Conservation (phyloP, 805 yeast genomes). For the Candida coquimbonensis region DNA sequence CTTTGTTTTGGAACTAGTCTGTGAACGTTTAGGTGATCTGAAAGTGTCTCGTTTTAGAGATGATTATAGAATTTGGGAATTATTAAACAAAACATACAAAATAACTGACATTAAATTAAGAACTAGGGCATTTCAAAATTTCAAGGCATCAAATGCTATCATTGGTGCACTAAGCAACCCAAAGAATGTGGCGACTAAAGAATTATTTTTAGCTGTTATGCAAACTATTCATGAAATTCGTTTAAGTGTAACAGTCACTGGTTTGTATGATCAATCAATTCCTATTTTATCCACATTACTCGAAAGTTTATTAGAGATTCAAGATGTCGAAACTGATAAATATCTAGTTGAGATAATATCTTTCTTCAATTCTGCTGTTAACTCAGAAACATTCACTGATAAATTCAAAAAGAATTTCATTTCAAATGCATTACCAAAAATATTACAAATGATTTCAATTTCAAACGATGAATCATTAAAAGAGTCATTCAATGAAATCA, state of each 20-base stretch:
- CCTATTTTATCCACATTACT: slow-evolving; percentile 14
- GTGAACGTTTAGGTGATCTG: slow-evolving; percentile 52
- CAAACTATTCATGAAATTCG: slow-evolving; percentile 12
- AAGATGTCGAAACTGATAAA: not conserved
- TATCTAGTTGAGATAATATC: slow-evolving; percentile 6
- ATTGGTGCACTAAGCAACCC: slow-evolving; percentile 12
- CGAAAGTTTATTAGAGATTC: slow-evolving; percentile 5
- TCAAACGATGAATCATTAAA: not conserved
- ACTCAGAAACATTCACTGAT: slow-evolving; percentile 13
- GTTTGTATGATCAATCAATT: slow-evolving; percentile 13
- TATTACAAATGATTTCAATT: slow-evolving; percentile 4
- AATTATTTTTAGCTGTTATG: slow-evolving; percentile 6
- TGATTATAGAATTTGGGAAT: slow-evolving; percentile 41
- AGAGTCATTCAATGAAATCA: slow-evolving; percentile 11
- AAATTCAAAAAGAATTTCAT: slow-evolving; percentile 14
- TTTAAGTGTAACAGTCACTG: slow-evolving; percentile 7
- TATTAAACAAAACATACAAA: slow-evolving; percentile 37
- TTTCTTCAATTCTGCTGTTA: slow-evolving; percentile 11
- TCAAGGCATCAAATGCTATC: slow-evolving; percentile 35
- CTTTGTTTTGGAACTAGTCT: slow-evolving; percentile 52
- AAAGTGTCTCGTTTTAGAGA: slow-evolving; percentile 37
- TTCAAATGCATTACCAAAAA: slow-evolving; percentile 13
- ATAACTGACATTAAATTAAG: slow-evolving; percentile 27
- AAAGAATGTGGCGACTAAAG: not conserved
- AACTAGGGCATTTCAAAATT: slow-evolving; percentile 33